These are phyloP conservation scores for Ogataea parapolymorpha DNA, from an alignment of 805 yeast species.

Conservation along the genomic window DNA sequence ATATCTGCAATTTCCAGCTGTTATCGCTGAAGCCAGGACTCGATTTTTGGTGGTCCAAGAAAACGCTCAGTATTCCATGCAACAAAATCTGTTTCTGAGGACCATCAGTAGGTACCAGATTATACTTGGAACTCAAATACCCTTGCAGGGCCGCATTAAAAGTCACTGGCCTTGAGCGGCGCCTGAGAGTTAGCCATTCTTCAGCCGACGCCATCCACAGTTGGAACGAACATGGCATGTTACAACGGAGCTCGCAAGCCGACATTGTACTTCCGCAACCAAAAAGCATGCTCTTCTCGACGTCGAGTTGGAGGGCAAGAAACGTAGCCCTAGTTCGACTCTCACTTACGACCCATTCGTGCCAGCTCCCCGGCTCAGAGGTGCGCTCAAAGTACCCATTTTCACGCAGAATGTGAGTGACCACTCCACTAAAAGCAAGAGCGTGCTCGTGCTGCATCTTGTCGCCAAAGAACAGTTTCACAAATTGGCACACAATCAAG, in stretches of 20 bases:
- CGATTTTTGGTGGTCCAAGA: conserved; percentile 10
- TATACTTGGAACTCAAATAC: conserved; percentile 7
- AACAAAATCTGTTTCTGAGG: conserved; percentile 8
- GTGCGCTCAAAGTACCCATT: conserved; percentile 5
- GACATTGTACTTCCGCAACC: conserved; percentile 11
- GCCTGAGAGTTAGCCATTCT: conserved; percentile 1
- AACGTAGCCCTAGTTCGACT: conserved; percentile 16
- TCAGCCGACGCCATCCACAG: conserved; percentile 13
- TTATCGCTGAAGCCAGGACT: conserved; percentile 3
- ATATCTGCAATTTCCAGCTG: conserved; percentile 14
- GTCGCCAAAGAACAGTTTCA: conserved; percentile 10
- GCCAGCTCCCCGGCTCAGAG: conserved; percentile 7
- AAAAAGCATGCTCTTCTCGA: conserved; percentile 14
- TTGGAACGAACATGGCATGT: conserved; percentile 9
- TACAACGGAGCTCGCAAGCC: conserved; percentile 12
- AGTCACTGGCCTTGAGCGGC: neutral
- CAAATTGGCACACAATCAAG: conserved; percentile 13
- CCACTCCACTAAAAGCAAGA: conserved; percentile 7
- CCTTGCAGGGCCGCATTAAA: conserved; percentile 6
- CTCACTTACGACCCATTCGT: conserved; percentile 10
- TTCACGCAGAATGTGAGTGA: conserved; percentile 11
- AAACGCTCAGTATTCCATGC: conserved; percentile 16
- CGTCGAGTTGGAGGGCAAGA: conserved; percentile 13
- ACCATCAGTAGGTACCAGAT: neutral
- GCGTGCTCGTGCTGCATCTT: conserved; percentile 11